These are phyloP conservation scores for Jimgerdemannia flammicorona DNA, from an alignment of 192 early-diverging fungal species.

Conservation along the genomic window DNA sequence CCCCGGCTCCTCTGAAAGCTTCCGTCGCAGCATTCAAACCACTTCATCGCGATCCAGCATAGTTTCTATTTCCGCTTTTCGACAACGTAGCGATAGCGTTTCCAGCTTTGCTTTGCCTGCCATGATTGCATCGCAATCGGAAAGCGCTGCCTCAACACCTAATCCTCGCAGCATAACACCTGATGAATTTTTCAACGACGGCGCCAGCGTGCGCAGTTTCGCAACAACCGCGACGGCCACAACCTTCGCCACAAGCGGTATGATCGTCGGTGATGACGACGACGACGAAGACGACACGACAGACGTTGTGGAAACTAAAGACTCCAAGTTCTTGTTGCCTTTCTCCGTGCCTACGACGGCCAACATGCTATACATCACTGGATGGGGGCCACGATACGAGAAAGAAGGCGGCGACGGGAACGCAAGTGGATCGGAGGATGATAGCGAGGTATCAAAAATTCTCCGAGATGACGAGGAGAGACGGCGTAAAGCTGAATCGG, in stretches of 20 bases:
- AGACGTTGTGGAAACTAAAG: constrained; percentile 18
- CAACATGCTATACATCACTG: constrained; percentile 14
- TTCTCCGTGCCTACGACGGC: constrained; percentile 60
- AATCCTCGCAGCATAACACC: not conserved
- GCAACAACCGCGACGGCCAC: not conserved
- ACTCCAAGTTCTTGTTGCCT: constrained; percentile 49
- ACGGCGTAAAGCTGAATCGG: not conserved
- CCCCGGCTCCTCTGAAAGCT: constrained; percentile 5
- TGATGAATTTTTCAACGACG: not conserved
- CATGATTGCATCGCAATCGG: constrained; percentile 12
- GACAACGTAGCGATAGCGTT: constrained; percentile 1
- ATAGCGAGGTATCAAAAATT: not conserved
- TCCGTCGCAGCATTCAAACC: constrained; percentile 21
- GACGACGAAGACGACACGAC: constrained; percentile 12
- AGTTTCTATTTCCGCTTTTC: not conserved
- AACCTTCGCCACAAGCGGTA: not conserved
- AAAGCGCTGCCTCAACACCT: not conserved
- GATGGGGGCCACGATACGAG: not conserved
- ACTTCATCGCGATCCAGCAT: constrained; percentile 22
- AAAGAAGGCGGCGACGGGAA: not conserved
- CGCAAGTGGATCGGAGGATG: not conserved
- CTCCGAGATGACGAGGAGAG: not conserved
- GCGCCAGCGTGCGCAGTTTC: not conserved
- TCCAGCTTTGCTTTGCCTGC: not conserved
- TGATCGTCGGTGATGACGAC: constrained; percentile 9